Evolutionary conservation across 106 monocot genomes (phyloP).

Genomic region (Vanilla planifolia): DNA sequence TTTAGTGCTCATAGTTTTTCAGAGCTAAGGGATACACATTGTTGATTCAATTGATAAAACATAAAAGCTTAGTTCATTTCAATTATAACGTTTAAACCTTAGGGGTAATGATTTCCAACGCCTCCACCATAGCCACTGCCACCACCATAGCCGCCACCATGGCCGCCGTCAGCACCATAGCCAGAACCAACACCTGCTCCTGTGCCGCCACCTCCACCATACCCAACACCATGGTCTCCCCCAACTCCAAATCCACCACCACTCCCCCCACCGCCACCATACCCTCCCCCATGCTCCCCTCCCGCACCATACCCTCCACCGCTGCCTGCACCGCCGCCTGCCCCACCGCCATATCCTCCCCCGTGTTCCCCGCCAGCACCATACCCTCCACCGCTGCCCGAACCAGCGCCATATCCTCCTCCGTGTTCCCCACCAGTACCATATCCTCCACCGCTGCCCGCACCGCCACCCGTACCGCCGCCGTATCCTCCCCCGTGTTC

Average conservation of each 20-base stretch:
- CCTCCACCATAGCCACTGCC: conserved; percentile 7
- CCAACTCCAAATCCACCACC: conserved; percentile 4
- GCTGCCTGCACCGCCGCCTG: not conserved
- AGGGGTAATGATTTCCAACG: too few species aligned
- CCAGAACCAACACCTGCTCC: conserved; percentile 13
- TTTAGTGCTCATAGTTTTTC: too few species aligned
- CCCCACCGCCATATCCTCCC: not conserved
- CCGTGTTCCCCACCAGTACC: not conserved
- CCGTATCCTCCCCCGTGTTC: too few species aligned
- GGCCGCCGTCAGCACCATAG: too few species aligned
- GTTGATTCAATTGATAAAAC: too few species aligned
- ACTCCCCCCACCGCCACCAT: not conserved
- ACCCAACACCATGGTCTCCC: conserved; percentile 7
- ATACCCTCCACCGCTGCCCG: conserved; percentile 1
- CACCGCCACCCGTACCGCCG: not conserved
- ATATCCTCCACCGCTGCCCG: conserved; percentile 4
- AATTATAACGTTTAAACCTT: too few species aligned
- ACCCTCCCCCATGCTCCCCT: conserved; percentile 5
- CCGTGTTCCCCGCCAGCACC: not conserved
- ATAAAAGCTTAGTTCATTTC: too few species aligned
- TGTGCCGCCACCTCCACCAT: not conserved
- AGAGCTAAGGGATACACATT: too few species aligned
- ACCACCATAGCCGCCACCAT: conserved; percentile 1
- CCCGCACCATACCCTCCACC: conserved; percentile 5
- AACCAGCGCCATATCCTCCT: conserved; percentile 1